phyloP scores from a whole-genome alignment of 1,284 basidiomycete species.

The Nidula niveotomentosa region DNA sequence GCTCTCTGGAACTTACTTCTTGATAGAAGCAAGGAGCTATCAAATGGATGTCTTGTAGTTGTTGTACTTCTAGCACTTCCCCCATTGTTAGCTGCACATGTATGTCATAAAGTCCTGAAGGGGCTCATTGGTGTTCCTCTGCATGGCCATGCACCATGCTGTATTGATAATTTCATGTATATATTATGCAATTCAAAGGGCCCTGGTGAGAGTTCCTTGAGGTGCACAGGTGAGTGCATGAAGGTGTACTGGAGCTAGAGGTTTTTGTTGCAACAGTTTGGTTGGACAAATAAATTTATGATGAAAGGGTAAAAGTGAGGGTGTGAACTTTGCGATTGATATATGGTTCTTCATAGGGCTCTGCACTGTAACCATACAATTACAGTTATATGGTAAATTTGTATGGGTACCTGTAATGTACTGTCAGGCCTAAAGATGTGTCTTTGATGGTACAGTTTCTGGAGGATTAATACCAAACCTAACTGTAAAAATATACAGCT shows the following conservation, averaged over 20 bases:
- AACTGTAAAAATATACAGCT: no score
- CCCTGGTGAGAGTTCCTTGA: conserved; percentile 65
- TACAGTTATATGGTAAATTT: no score
- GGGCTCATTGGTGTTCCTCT: conserved; percentile 86
- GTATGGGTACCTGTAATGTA: no score
- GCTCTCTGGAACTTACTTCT: not conserved
- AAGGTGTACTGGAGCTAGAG: conserved; percentile 70
- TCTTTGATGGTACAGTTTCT: no score
- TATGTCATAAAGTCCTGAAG: not conserved
- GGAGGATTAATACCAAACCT: no score
- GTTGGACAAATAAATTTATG: conserved; percentile 80
- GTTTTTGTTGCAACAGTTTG: conserved; percentile 70
- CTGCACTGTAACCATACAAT: no score
- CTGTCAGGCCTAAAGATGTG: no score
- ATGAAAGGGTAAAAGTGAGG: no score
- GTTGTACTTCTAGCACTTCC: conserved; percentile 74
- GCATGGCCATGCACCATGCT: conserved; percentile 62
- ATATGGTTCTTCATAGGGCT: no score
- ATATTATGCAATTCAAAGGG: conserved; percentile 70
- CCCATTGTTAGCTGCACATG: conserved; percentile 4
- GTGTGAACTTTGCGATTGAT: no score
- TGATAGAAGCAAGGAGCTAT: not conserved
- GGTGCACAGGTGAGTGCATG: conserved; percentile 66
- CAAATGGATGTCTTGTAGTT: not conserved
- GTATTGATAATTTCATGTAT: conserved; percentile 71